A percentile compares a stretch with the other conserved stretches of the same genome.
Evolutionary conservation across 306 rosid species (phyloP).

Genomic region (Alnus glutinosa): DNA sequence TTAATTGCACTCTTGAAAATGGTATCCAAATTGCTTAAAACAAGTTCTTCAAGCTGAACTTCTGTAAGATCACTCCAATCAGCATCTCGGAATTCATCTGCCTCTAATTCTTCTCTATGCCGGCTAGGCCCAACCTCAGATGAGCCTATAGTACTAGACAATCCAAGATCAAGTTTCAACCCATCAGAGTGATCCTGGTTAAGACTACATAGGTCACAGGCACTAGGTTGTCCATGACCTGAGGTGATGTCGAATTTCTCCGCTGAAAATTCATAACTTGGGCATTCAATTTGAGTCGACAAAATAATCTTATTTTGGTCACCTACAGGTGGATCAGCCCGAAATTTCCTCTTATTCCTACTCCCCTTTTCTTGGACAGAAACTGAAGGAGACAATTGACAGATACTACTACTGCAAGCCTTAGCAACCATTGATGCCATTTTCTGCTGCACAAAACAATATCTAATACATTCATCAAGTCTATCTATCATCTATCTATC

Average conservation of each 20-base stretch:
- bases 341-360: slow-evolving; percentile 90
- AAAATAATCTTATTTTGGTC: slow-evolving; percentile 52
- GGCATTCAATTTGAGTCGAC: slow-evolving; percentile 59
- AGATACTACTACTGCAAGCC: slow-evolving; percentile 39
- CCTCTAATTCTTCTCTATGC: slow-evolving; percentile 61
- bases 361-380: slow-evolving; percentile 78
- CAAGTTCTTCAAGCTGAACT: slow-evolving; percentile 79
- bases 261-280: slow-evolving; percentile 76
- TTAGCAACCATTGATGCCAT: slow-evolving; percentile 79
- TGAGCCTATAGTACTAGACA: slow-evolving; percentile 49
- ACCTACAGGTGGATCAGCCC: slow-evolving; percentile 83
- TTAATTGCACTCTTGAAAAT: slow-evolving; percentile 76
- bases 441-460: slow-evolving; percentile 52
- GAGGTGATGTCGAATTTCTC: slow-evolving; percentile 60
- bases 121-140: slow-evolving; percentile 46
- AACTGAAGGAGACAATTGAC: slow-evolving; percentile 56
- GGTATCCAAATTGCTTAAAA: slow-evolving; percentile 61
- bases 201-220: slow-evolving; percentile 55
- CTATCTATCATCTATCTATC: slow-evolving; percentile 21
- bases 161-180: slow-evolving; percentile 83
- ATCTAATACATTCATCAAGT: slow-evolving; percentile 28
- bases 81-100: slow-evolving; percentile 62
- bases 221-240: slow-evolving; percentile 43
- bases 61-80: slow-evolving; percentile 91
- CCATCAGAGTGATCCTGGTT: slow-evolving; percentile 61